Evolutionary conservation across 257 asterid genomes (phyloP).

Genomic region (Misopates orontium): DNA sequence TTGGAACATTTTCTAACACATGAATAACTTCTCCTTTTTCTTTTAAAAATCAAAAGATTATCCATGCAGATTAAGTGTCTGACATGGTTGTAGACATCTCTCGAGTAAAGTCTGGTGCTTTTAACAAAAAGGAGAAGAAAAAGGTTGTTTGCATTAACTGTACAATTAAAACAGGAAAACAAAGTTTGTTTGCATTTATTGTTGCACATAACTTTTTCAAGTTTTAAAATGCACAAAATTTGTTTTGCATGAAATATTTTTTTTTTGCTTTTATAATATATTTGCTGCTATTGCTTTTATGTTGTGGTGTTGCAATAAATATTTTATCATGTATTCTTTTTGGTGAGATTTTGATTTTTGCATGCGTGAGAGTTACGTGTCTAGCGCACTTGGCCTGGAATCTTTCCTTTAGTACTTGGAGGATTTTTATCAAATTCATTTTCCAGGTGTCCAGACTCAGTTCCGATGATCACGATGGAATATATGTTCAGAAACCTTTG

Average conservation of each 20-base stretch:
- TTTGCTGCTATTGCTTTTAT: slow-evolving; percentile 16
- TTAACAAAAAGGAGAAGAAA: slow-evolving; percentile 1
- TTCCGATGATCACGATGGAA: slow-evolving; percentile 57
- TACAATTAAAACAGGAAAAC: background rate
- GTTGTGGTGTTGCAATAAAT: slow-evolving; percentile 14
- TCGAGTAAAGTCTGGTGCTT: slow-evolving; percentile 3
- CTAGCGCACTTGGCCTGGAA: slow-evolving; percentile 20
- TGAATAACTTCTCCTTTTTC: background rate
- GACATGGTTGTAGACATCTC: slow-evolving; percentile 2
- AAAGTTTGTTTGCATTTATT: background rate
- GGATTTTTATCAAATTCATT: slow-evolving; percentile 20
- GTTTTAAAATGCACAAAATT: slow-evolving; percentile 13
- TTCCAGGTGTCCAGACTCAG: slow-evolving; percentile 65
- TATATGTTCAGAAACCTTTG: slow-evolving; percentile 44
- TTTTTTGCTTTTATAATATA: background rate
- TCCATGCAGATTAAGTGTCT: slow-evolving; percentile 10
- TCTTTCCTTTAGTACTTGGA: slow-evolving; percentile 20
- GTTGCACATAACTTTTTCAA: background rate
- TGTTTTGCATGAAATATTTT: background rate
- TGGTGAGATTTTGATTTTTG: slow-evolving; percentile 22
- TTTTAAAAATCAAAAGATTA: background rate
- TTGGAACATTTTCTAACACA: slow-evolving; percentile 6
- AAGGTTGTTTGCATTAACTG: slow-evolving; percentile 14
- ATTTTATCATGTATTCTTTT: background rate
- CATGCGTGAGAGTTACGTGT: slow-evolving; percentile 34